phyloP scores from a whole-genome alignment of 768 basidiomycete genomes.

The Mycena capillaripes region DNA sequence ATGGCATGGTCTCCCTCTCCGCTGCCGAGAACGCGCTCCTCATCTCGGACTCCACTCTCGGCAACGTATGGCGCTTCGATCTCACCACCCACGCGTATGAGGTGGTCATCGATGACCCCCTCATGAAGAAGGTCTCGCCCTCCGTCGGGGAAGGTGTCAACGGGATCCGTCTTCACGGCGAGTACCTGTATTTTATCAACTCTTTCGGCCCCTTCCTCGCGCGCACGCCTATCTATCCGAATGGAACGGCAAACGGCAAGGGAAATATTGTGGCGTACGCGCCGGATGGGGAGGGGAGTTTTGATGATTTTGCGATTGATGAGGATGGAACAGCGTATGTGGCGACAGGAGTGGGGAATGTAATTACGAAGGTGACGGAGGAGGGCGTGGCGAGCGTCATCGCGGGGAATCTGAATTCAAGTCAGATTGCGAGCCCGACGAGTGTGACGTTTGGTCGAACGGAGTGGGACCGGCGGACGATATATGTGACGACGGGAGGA shows the following conservation, averaged over 20 bases:
- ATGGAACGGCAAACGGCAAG: conserved; percentile 24
- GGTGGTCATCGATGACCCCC: conserved; percentile 23
- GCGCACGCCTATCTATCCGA: conserved; percentile 19
- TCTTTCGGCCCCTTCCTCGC: conserved; percentile 21
- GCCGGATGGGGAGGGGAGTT: conserved; percentile 18
- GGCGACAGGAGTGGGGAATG: conserved; percentile 23
- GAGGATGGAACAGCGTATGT: conserved; percentile 25
- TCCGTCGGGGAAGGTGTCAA: conserved; percentile 25
- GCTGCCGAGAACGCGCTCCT: conserved; percentile 28
- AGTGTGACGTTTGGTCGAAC: conserved; percentile 22
- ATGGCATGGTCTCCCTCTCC: conserved; percentile 26
- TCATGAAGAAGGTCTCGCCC: conserved; percentile 27
- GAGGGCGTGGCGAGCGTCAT: conserved; percentile 22
- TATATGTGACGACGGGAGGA: conserved; percentile 27
- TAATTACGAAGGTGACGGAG: conserved; percentile 24
- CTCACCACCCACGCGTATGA: conserved; percentile 25
- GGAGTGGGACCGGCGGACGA: conserved; percentile 24
- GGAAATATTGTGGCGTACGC: conserved; percentile 21
- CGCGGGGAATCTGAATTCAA: conserved; percentile 25
- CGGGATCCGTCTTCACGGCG: conserved; percentile 26
- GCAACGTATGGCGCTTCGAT: conserved; percentile 26
- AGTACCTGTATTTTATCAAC: conserved; percentile 27
- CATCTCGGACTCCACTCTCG: conserved; percentile 22
- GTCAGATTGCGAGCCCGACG: conserved; percentile 25
- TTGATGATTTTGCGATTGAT: conserved; percentile 26